These are phyloP conservation scores for Liquidambar formosana DNA, from an alignment of 164 flowering plant genomes.

Conservation along the genomic window DNA sequence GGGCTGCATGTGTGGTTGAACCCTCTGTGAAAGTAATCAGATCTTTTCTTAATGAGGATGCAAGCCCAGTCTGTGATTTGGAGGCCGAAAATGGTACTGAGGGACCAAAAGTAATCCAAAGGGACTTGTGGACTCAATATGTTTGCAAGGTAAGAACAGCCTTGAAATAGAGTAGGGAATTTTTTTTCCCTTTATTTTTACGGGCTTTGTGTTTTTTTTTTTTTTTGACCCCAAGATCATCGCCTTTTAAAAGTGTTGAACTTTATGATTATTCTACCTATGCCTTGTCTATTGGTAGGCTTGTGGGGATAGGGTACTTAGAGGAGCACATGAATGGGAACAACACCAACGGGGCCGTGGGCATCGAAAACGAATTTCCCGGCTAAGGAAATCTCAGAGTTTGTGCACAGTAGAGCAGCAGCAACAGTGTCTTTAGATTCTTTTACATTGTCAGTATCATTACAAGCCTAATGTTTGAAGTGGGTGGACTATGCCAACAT, in stretches of 20 bases:
- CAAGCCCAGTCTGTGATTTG: constrained; percentile 8
- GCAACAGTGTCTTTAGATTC: neutral
- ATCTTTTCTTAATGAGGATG: constrained; percentile 45
- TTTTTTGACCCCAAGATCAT: too few species aligned
- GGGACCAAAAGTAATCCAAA: constrained; percentile 26
- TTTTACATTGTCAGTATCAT: too few species aligned
- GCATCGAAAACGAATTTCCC: constrained; percentile 64
- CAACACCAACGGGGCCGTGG: constrained; percentile 76
- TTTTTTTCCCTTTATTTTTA: neutral
- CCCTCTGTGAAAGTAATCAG: constrained; percentile 54
- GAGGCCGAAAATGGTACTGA: constrained; percentile 4
- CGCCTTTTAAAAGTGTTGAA: too few species aligned
- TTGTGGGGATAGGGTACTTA: constrained; percentile 71
- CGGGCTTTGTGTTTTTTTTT: too few species aligned
- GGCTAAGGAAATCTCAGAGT: constrained; percentile 40
- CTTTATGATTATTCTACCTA: neutral
- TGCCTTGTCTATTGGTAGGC: constrained; percentile 40
- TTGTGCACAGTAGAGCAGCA: constrained; percentile 8
- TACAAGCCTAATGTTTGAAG: too few species aligned
- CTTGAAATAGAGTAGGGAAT: neutral
- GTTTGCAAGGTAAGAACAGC: constrained; percentile 62
- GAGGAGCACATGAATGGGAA: constrained; percentile 90
- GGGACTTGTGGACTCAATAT: constrained; percentile 87
- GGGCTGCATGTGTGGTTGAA: constrained; percentile 63
- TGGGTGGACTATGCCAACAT: too few species aligned